Evolutionary conservation across 1,284 basidiomycete species (phyloP).

Genomic region (Chalciporus sp.): DNA sequence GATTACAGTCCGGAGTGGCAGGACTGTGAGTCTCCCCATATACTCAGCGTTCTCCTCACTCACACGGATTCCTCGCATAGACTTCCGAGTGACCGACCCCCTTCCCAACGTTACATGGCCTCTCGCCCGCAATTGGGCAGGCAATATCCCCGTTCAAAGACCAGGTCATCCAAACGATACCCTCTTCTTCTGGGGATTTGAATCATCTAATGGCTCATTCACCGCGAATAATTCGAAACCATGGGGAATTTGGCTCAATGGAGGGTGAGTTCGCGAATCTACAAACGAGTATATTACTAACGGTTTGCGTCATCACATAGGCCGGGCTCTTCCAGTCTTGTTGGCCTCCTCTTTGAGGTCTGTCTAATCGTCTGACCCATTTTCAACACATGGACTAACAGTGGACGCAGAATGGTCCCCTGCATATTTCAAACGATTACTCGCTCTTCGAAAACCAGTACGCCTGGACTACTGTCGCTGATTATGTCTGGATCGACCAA

Average conservation of each 20-base stretch:
- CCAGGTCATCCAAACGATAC: constrained; percentile 70
- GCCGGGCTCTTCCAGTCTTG: constrained; percentile 70
- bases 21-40: constrained; percentile 45
- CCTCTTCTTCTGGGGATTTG: constrained; percentile 73
- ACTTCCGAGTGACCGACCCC: constrained; percentile 55
- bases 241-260: constrained; percentile 78
- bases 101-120: constrained; percentile 69
- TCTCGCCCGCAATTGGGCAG: constrained; percentile 60
- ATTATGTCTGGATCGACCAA: constrained; percentile 75
- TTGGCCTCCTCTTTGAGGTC: constrained; percentile 67
- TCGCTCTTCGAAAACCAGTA: constrained; percentile 51
- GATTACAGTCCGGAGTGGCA: constrained; percentile 66
- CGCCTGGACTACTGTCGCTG: constrained; percentile 62
- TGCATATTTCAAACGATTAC: constrained; percentile 54
- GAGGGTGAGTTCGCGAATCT: constrained; percentile 49
- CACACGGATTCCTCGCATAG: constrained; percentile 31
- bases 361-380: constrained; percentile 11
- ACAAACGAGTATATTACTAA: not conserved
- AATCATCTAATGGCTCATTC: constrained; percentile 61
- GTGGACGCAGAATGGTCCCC: constrained; percentile 61
- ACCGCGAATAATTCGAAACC: constrained; percentile 51
- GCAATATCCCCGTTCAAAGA: constrained; percentile 67
- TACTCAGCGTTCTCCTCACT: not conserved
- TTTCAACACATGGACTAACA: not conserved
- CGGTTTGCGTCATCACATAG: constrained; percentile 35